These are phyloP conservation scores for Diospyros lotus DNA, from an alignment of 148 eudicot genomes.

Conservation along the genomic window DNA sequence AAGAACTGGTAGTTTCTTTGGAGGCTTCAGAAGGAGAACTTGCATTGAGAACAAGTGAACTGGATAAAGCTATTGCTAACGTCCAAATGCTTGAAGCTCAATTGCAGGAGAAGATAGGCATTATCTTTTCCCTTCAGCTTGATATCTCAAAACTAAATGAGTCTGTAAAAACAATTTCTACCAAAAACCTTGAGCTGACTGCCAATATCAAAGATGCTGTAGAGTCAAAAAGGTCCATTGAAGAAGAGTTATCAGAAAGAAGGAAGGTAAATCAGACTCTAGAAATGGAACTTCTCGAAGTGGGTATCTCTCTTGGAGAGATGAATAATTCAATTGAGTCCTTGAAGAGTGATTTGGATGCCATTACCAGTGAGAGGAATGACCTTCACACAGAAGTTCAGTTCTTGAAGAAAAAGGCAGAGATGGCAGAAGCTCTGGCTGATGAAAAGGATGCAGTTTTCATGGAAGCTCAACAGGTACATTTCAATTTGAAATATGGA, in stretches of 20 bases:
- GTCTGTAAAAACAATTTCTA: conserved; percentile 34
- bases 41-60: conserved; percentile 38
- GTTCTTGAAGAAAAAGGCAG: conserved; percentile 58
- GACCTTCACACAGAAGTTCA: conserved; percentile 39
- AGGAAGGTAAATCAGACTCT: conserved; percentile 42
- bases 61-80: conserved; percentile 40
- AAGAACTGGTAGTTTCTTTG: conserved; percentile 41
- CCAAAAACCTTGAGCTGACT: conserved; percentile 44
- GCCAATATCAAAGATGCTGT: conserved; percentile 34
- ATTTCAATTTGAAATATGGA: neutral
- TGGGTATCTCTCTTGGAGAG: conserved; percentile 47
- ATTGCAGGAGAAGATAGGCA: conserved; percentile 47
- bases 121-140: conserved; percentile 41
- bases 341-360: conserved; percentile 44
- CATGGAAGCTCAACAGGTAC: conserved; percentile 76
- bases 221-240: conserved; percentile 37
- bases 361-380: conserved; percentile 49
- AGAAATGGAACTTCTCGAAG: conserved; percentile 53
- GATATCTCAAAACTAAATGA: conserved; percentile 47
- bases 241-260: conserved; percentile 54
- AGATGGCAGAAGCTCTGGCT: conserved; percentile 70
- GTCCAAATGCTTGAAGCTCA: conserved; percentile 46
- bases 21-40: conserved; percentile 52
- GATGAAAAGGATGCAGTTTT: conserved; percentile 78
- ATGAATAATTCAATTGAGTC: conserved; percentile 48